Percentiles rank a stretch among this genome's conserved stretches.
These are phyloP conservation scores for Jatropha podagrica DNA, from an alignment of 441 rosid genomes.

Conservation along the genomic window DNA sequence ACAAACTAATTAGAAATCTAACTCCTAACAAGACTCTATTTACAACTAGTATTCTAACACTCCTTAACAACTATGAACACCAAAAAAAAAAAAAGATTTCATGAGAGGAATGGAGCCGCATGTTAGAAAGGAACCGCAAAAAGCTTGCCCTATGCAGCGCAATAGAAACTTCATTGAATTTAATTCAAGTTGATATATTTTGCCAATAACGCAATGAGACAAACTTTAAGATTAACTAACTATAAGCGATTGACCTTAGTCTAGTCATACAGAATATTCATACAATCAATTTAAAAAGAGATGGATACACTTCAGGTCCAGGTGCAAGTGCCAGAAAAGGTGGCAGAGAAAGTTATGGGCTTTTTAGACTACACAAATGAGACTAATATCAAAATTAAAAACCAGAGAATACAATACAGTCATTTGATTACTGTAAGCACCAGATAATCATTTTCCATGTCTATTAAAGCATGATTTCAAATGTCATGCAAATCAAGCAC, in stretches of 20 bases:
- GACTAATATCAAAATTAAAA: no score
- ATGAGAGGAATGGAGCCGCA: neutral
- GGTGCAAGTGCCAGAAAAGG: no score
- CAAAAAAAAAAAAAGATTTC: neutral
- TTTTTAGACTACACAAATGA: no score
- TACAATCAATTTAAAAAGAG: neutral
- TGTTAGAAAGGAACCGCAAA: neutral
- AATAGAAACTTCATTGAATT: neutral
- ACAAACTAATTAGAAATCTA: no score
- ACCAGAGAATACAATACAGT: no score
- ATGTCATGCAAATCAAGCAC: no score
- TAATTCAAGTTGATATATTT: neutral
- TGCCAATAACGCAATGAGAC: neutral
- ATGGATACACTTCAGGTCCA: neutral
- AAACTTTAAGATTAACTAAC: slow-evolving; percentile 5
- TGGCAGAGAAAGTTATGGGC: no score
- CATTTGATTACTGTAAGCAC: no score
- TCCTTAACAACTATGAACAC: neutral
- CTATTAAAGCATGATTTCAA: no score
- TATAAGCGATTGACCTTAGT: neutral
- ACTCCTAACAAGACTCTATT: neutral
- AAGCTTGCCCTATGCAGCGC: neutral
- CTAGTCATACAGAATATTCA: neutral
- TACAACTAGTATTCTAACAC: no score
- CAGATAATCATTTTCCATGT: no score